Conservation (phyloP, 148 eudicot species). For the Amaranthus cruentus region DNA sequence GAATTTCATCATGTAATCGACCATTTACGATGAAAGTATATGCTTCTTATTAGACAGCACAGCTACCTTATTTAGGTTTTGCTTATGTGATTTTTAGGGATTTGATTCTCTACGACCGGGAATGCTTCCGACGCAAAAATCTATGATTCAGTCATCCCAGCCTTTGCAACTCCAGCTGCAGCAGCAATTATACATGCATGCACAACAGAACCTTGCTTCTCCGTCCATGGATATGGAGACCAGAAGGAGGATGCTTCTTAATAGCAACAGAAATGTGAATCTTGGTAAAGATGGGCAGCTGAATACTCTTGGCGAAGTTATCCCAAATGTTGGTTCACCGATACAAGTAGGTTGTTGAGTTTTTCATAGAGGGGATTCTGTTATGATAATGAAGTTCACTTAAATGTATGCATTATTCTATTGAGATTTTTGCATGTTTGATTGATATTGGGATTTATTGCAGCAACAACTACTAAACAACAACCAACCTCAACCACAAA, state of each 20-base stretch:
- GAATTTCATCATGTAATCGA: constrained; percentile 4
- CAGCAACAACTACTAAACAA: constrained; percentile 50
- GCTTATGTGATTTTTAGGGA: constrained; percentile 29
- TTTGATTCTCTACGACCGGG: constrained; percentile 52
- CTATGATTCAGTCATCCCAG: constrained; percentile 56
- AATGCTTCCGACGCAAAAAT: constrained; percentile 53
- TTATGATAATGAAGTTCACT: constrained; percentile 45
- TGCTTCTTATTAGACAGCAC: constrained; percentile 6
- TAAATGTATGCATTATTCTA: constrained; percentile 10
- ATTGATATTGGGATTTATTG: constrained; percentile 8
- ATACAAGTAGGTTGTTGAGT: constrained; percentile 46
- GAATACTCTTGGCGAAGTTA: constrained; percentile 50
- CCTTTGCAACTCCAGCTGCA: constrained; percentile 52
- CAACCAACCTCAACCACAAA: constrained; percentile 45
- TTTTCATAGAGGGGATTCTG: constrained; percentile 49
- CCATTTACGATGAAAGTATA: background rate
- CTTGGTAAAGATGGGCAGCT: constrained; percentile 63
- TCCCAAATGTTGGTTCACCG: constrained; percentile 60
- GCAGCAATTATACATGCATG: constrained; percentile 54
- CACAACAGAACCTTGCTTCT: constrained; percentile 57
- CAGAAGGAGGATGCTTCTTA: constrained; percentile 60
- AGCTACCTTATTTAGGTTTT: constrained; percentile 3
- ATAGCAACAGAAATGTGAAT: constrained; percentile 41
- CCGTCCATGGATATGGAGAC: constrained; percentile 59
- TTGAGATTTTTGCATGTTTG: constrained; percentile 1